These are phyloP conservation scores for Rubia peregrina DNA, from an alignment of 305 asterid species.

Conservation along the genomic window DNA sequence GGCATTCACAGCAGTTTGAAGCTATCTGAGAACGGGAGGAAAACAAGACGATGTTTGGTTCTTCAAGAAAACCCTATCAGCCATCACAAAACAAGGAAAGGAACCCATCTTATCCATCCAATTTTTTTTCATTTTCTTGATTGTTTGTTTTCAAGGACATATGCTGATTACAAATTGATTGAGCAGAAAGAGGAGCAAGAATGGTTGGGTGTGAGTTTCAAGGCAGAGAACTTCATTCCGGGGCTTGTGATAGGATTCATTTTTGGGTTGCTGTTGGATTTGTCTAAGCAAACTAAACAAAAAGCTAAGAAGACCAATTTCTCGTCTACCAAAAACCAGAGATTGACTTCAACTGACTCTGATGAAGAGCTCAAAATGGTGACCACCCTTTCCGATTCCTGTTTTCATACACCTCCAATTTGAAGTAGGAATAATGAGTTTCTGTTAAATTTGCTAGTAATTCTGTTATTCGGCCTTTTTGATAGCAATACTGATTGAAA, in stretches of 20 bases:
- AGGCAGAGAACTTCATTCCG: slow-evolving; percentile 83
- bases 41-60: slow-evolving; percentile 30
- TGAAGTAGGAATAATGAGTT: not conserved
- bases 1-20: too few species aligned
- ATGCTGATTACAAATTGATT: not conserved
- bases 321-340: slow-evolving; percentile 34
- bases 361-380: slow-evolving; percentile 89
- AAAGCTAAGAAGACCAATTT: slow-evolving; percentile 35
- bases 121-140: not conserved
- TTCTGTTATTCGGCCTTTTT: not conserved
- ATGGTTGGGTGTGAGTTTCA: slow-evolving; percentile 76
- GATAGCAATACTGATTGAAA: not conserved
- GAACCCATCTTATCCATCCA: not conserved
- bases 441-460: not conserved
- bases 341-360: slow-evolving; percentile 23
- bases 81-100: slow-evolving; percentile 35
- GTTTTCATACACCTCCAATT: not conserved
- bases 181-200: slow-evolving; percentile 50
- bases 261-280: slow-evolving; percentile 59
- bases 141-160: not conserved
- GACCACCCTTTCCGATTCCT: slow-evolving; percentile 1
- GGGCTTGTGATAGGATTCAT: slow-evolving; percentile 83
- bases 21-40: not conserved
- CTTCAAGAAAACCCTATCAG: slow-evolving; percentile 36
- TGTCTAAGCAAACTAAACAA: slow-evolving; percentile 40